phyloP scores from a whole-genome alignment of 768 basidiomycete genomes.

The Xerocomus potaroensis region DNA sequence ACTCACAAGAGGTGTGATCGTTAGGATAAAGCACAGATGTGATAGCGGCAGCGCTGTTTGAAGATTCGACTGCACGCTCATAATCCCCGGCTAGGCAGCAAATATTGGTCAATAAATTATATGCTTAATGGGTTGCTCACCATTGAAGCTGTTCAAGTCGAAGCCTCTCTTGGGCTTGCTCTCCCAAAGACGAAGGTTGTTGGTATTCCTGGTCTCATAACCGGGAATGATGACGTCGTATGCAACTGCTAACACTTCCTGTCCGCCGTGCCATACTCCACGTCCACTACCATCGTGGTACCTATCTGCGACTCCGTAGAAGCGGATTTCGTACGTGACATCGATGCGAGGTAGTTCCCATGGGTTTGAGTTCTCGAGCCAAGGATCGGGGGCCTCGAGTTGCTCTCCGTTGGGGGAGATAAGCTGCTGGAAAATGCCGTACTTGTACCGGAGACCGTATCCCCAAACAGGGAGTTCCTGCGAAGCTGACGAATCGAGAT shows the following conservation, averaged over 20 bases:
- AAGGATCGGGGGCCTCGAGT: slow-evolving; percentile 89
- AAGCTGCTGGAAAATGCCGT: slow-evolving; percentile 94
- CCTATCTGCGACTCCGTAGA: slow-evolving; percentile 81
- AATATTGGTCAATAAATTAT: background rate
- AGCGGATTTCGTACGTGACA: slow-evolving; percentile 79
- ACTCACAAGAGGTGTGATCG: slow-evolving; percentile 71
- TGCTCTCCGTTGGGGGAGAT: slow-evolving; percentile 82
- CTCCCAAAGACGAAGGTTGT: slow-evolving; percentile 86
- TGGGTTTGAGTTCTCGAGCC: slow-evolving; percentile 84
- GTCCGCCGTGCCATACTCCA: slow-evolving; percentile 80
- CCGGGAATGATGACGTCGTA: slow-evolving; percentile 94
- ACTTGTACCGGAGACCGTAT: slow-evolving; percentile 89
- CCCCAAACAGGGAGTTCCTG: slow-evolving; percentile 94
- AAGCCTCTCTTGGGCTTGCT: slow-evolving; percentile 86
- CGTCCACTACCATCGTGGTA: slow-evolving; percentile 54
- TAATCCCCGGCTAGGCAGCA: slow-evolving; percentile 76
- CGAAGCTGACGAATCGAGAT: slow-evolving; percentile 88
- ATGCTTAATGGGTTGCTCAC: slow-evolving; percentile 32
- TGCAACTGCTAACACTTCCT: slow-evolving; percentile 90
- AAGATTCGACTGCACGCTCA: slow-evolving; percentile 81
- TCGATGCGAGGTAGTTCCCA: slow-evolving; percentile 88
- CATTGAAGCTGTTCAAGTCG: slow-evolving; percentile 94
- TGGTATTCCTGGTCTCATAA: slow-evolving; percentile 77
- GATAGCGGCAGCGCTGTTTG: slow-evolving; percentile 89
- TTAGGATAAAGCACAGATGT: slow-evolving; percentile 96